These are phyloP conservation scores for Phaeosphaeria sp. DNA, from an alignment of 2,329 filamentous ascomycete species.

Conservation along the genomic window DNA sequence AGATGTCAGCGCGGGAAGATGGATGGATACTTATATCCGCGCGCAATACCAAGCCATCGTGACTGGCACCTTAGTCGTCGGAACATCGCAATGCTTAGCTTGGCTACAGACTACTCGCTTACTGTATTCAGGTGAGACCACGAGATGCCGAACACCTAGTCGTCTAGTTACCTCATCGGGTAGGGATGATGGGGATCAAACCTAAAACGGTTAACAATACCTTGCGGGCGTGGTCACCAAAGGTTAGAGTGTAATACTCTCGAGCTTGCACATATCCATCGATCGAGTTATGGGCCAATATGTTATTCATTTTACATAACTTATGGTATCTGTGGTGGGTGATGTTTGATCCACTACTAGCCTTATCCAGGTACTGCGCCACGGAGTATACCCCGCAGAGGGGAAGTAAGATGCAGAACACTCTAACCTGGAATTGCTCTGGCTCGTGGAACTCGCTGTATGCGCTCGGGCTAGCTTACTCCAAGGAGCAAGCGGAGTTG, in stretches of 20 bases:
- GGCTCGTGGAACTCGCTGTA: background rate
- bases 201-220: background rate
- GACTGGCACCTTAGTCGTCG: background rate
- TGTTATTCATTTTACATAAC: background rate
- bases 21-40: background rate
- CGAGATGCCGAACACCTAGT: background rate
- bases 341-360: background rate
- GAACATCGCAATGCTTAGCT: background rate
- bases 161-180: background rate
- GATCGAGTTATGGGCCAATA: background rate
- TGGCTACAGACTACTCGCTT: background rate
- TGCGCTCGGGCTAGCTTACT: background rate
- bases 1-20: background rate
- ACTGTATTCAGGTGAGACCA: background rate
- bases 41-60: background rate
- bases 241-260: background rate
- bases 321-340: background rate
- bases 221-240: background rate
- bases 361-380: background rate
- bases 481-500: background rate
- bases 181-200: background rate
- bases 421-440: background rate
- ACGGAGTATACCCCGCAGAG: background rate
- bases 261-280: background rate
- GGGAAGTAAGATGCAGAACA: background rate